Evolutionary conservation across 225 moss, liverwort and hornwort species (phyloP), one percentile per base, ranked within the genome.

Genomic region (Lunularia cruciata): DNA sequence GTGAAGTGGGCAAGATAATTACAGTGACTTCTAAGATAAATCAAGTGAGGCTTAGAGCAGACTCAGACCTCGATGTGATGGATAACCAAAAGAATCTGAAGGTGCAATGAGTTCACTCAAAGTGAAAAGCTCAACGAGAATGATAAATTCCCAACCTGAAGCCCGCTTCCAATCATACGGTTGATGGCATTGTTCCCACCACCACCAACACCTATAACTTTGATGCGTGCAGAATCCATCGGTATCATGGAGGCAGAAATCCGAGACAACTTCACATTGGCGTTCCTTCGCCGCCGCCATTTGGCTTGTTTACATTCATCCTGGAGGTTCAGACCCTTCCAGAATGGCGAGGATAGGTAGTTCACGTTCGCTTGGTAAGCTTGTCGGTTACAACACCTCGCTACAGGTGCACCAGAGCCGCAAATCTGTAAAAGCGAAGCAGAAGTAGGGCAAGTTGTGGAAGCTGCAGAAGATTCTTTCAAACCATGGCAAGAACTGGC

Each of bases 121-220:
- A 6, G 37, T 23, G 2, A 5, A 4, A 39, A 61, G 12, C 8
- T 37, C n/a, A 39, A 25, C 25, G 20, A 15, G 42, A 5, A 3
- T 19, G 39, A 5, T 13, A 14, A 43, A 43, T 4, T 42, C 8
- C 39, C 26, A 8, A 95, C 95, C 95, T 92, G 88, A 45, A 96
- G 90, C 25, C 92, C 95, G 62, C 95, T 96, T 55, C 92, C 95
- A 74, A 96, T 92, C 95, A 96, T 96, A 22, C 95, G 92, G 70
- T 96, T 96, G 63, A 96, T 85, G 27, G 95, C 95, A 83, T 96
- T 96, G 72, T 92, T 92, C 30, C 95, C 95, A 47, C 95, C 95
- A 57, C 95, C 95, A 59, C 95, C 95, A 18, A 96, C 95, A 18
- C 95, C 95, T 57, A 96, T 87, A 42, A 96, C 95, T 81, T 96